Evolutionary conservation across 2,329 filamentous ascomycete genomes (phyloP).

Genomic region (Arthrobotrys conoides): DNA sequence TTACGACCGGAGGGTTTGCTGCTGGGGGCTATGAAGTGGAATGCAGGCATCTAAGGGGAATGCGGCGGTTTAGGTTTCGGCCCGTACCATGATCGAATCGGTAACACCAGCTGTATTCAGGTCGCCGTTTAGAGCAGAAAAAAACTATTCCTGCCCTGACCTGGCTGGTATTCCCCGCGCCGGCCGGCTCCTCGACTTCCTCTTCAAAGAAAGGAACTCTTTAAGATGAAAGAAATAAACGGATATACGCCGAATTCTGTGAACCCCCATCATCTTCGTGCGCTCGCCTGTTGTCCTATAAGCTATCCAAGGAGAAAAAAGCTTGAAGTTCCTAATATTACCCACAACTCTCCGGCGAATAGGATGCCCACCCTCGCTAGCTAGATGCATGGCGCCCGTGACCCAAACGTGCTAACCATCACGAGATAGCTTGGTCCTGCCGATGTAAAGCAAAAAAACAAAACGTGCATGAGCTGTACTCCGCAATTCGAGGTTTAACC

Average conservation of each 20-base stretch:
- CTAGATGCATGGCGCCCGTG: constrained; percentile 29
- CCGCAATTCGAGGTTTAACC: constrained; percentile 46
- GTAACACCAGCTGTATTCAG: constrained; percentile 27
- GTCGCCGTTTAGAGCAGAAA: constrained; percentile 34
- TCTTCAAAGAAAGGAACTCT: neutral
- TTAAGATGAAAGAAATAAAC: neutral
- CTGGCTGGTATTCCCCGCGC: constrained; percentile 1
- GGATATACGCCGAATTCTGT: constrained; percentile 36
- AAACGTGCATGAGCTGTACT: constrained; percentile 49
- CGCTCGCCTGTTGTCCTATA: constrained; percentile 11
- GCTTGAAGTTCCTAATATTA: constrained; percentile 5
- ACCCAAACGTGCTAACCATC: constrained; percentile 28
- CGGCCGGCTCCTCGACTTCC: constrained; percentile 29
- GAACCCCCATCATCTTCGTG: constrained; percentile 8
- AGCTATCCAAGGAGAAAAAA: neutral
- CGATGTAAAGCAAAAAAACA: constrained; percentile 2
- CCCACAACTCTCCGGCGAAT: constrained; percentile 27
- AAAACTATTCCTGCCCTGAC: constrained; percentile 1
- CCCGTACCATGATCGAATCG: constrained; percentile 24
- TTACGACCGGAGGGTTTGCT: constrained; percentile 71
- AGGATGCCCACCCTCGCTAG: constrained; percentile 13
- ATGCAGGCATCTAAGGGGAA: constrained; percentile 18
- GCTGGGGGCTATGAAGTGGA: constrained; percentile 67
- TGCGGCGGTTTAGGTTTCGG: constrained; percentile 31
- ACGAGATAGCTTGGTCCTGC: constrained; percentile 13